A percentile compares a stretch with the other conserved stretches of the same genome.
phyloP scores from a whole-genome alignment of 1,284 basidiomycete species.

The Athelia psychrophila region DNA sequence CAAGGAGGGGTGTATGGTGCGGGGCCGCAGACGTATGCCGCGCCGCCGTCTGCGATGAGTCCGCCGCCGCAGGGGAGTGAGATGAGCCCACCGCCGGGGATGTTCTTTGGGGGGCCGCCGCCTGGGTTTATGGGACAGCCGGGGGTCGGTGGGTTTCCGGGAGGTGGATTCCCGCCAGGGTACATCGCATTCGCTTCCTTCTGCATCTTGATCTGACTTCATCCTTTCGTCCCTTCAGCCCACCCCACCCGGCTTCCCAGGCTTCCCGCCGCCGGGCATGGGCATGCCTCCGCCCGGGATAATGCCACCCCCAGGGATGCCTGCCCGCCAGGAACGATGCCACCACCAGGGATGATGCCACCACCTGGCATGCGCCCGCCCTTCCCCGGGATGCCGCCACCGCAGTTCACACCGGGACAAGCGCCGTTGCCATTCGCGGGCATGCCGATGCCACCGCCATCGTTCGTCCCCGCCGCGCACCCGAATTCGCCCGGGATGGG shows the following conservation, averaged over 20 bases:
- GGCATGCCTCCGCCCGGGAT: slow-evolving; percentile 35
- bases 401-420: slow-evolving; percentile 17
- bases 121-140: slow-evolving; percentile 26
- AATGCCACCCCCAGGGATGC: slow-evolving; percentile 36
- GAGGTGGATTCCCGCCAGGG: slow-evolving; percentile 45
- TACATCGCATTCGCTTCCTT: slow-evolving; percentile 27
- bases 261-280: slow-evolving; percentile 18
- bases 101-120: slow-evolving; percentile 31
- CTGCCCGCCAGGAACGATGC: slow-evolving; percentile 22
- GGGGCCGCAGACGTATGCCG: slow-evolving; percentile 61
- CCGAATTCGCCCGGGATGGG: no score
- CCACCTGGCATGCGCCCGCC: slow-evolving; percentile 24
- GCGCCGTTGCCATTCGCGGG: slow-evolving; percentile 19
- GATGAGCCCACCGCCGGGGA: slow-evolving; percentile 38
- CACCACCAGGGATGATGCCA: slow-evolving; percentile 28
- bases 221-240: slow-evolving; percentile 46
- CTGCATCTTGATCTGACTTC: slow-evolving; percentile 7
- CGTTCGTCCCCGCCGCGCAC: background rate
- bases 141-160: slow-evolving; percentile 26
- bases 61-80: slow-evolving; percentile 38
- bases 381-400: slow-evolving; percentile 25
- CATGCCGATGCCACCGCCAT: slow-evolving; percentile 7
- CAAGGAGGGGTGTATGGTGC: slow-evolving; percentile 64
- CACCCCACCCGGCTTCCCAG: slow-evolving; percentile 40
- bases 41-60: slow-evolving; percentile 41